Evolutionary conservation across 345 rosid genomes (phyloP).

Genomic region (Acer negundo): DNA sequence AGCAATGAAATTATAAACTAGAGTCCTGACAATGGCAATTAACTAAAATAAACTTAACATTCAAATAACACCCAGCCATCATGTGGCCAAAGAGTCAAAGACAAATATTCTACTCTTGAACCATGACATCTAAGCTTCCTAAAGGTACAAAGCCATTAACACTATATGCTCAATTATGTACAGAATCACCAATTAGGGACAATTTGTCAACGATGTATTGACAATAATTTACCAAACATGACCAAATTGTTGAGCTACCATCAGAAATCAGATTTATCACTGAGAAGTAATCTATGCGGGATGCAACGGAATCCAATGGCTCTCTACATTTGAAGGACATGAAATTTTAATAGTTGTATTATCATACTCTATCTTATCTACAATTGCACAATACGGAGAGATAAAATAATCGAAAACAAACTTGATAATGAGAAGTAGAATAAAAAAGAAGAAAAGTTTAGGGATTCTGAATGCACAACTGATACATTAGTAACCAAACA

Average conservation of each 20-base stretch:
- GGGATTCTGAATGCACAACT: background rate
- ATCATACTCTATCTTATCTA: background rate
- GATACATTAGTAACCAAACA: constrained; percentile 3
- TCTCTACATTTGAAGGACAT: background rate
- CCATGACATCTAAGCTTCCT: background rate
- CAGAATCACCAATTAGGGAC: background rate
- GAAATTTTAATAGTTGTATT: background rate
- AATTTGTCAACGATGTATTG: background rate
- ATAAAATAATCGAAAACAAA: background rate
- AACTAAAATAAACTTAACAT: background rate
- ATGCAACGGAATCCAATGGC: background rate
- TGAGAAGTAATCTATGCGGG: background rate
- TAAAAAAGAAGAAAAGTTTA: background rate
- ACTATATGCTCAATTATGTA: background rate
- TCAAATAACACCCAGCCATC: background rate
- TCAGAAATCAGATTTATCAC: background rate
- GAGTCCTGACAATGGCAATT: background rate
- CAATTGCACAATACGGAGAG: background rate
- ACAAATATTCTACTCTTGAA: background rate
- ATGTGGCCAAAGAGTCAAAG: background rate
- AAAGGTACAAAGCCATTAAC: background rate
- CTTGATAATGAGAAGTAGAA: background rate
- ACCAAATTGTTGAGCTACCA: background rate
- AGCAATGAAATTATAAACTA: background rate
- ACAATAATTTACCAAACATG: background rate